Evolutionary conservation across 768 basidiomycete genomes (phyloP).

Genomic region (Asterophora parasitica): DNA sequence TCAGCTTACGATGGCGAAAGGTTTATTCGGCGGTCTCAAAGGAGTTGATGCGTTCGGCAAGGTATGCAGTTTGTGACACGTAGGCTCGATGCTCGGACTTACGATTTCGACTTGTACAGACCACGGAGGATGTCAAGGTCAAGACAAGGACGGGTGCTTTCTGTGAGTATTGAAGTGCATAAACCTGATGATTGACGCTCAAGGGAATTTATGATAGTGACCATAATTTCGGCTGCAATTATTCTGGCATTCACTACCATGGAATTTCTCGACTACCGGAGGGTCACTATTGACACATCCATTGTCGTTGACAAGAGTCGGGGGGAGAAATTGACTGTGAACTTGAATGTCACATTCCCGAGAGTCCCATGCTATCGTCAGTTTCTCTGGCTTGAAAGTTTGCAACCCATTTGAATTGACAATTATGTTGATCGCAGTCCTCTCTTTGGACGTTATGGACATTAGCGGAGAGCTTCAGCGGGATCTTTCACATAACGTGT

Average conservation of each 20-base stretch:
- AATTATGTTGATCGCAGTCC: conserved; percentile 46
- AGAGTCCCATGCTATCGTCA: conserved; percentile 95
- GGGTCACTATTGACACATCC: conserved; percentile 81
- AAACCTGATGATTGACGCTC: background rate
- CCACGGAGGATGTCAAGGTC: conserved; percentile 98
- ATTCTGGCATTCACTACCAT: conserved; percentile 88
- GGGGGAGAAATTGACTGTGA: conserved; percentile 91
- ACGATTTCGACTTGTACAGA: conserved; percentile 44
- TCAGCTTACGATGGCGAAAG: conserved; percentile 64
- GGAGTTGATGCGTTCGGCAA: conserved; percentile 99
- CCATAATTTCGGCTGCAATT: conserved; percentile 85
- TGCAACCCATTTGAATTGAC: background rate
- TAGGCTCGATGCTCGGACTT: conserved; percentile 4
- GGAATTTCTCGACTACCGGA: conserved; percentile 95
- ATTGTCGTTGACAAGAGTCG: conserved; percentile 92
- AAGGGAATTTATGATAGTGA: conserved; percentile 52
- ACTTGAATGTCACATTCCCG: conserved; percentile 91
- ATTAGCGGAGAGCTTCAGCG: conserved; percentile 94
- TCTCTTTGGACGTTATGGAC: conserved; percentile 97
- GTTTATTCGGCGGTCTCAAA: conserved; percentile 71
- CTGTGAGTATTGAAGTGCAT: conserved; percentile 43
- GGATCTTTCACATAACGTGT: conserved; percentile 84
- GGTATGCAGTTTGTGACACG: conserved; percentile 42
- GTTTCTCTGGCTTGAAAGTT: conserved; percentile 27
- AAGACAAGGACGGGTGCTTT: conserved; percentile 93